Conservation (phyloP, 1,284 basidiomycete genomes). For the Sporisorium sorghi region DNA sequence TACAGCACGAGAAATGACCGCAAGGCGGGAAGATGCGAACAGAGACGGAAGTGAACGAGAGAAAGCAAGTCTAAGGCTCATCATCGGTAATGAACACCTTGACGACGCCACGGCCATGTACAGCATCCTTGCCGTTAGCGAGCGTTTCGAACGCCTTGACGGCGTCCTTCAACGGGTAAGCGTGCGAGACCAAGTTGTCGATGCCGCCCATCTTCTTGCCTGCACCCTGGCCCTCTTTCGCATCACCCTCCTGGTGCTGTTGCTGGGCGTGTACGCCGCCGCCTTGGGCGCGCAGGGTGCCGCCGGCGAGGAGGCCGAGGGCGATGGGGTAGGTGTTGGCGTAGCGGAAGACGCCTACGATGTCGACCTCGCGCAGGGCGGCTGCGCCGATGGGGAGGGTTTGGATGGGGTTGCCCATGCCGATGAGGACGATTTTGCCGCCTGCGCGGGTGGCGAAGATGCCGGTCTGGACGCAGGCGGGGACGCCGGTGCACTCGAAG, state of each 20-base stretch:
- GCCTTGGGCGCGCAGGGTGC: conserved; percentile 46
- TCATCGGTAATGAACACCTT: conserved; percentile 61
- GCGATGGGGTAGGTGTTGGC: conserved; percentile 86
- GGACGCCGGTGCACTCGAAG: conserved; percentile 94
- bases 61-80: conserved; percentile 24
- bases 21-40: too few relatives aligned
- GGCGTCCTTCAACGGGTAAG: conserved; percentile 47
- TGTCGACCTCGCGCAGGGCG: conserved; percentile 88
- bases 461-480: conserved; percentile 71
- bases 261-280: conserved; percentile 34
- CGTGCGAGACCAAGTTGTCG: conserved; percentile 58
- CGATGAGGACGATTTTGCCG: conserved; percentile 89
- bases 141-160: conserved; percentile 55
- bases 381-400: conserved; percentile 80
- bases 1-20: too few relatives aligned
- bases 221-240: conserved; percentile 24
- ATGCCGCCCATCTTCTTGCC: conserved; percentile 50
- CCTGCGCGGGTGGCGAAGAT: conserved; percentile 78
- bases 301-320: conserved; percentile 53
- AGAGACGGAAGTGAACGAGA: too few relatives aligned
- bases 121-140: conserved; percentile 41
- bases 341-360: conserved; percentile 85
- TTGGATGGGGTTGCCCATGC: conserved; percentile 90
- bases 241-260: not conserved
- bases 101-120: conserved; percentile 50